Base-by-base conservation (phyloP, 1,284 basidiomycete genomes). In the Puccinia novopanici region DNA sequence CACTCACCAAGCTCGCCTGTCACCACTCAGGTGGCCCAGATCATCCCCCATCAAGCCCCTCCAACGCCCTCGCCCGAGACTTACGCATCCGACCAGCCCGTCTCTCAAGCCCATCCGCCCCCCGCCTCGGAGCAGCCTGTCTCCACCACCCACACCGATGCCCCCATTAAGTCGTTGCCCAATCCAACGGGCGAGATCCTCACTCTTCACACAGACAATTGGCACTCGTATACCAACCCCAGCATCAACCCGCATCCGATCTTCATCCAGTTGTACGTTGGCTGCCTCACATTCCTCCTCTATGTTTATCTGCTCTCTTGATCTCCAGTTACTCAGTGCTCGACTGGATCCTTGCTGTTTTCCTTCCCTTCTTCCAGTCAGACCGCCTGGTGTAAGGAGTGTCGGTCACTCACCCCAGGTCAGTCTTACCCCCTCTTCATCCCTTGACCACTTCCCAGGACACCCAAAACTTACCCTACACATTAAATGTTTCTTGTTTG, bases 321-420 rank as follows among this genome's bases (percentile, higher is more conserved):
- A 72, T 67, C 9, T 48, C 63, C 63, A 22, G 1, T 42, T 24
- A n/a, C 24, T 37, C 13, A n/a, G 22, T 48, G 12, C 61, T 40
- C 19, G 17, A 40, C 71, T 57, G 27, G 50, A 0, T 40, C 30
- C n/a, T 40, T 50, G 67, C 10, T 22, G 24, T 48, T 17, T 13
- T 30, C 6, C 48, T 52, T 37, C 42, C 27, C 19, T 50, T 57
- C 6, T 65, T 24, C 12, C 13, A 80, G 77, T 40, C 45, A 61
- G 37, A 61, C 70, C 9, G 67, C 77, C 15, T 80, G 77, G 77
- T 80, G 77, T 61, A 59, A 52, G 59, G 67, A 80, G 13, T 80
- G 77, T 73, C 77, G 67, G 2, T 48, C n/a, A 24, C 42, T 80
- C 12, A n/a, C 27, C 48, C 70, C 77, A 8, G 55, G 77, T 80